Evolutionary conservation across 2,329 filamentous ascomycete species (phyloP).

Genomic region (Daldinia sp.): DNA sequence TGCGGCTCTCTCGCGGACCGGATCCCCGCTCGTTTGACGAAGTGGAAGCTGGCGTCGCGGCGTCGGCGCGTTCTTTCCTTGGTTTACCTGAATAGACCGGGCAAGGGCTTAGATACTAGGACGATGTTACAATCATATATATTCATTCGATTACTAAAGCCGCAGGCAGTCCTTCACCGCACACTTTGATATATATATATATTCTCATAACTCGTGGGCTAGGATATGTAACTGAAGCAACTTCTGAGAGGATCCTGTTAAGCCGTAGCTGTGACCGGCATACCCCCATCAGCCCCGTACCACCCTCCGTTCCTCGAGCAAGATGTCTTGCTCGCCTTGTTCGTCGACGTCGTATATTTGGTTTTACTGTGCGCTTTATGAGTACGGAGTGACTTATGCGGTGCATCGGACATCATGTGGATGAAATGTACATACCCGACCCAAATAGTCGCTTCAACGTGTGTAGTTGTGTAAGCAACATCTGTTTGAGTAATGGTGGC

Average conservation of each 20-base stretch:
- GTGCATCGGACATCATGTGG: not conserved
- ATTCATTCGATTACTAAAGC: too few relatives aligned
- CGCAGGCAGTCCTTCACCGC: too few relatives aligned
- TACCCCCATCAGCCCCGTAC: conserved; percentile 38
- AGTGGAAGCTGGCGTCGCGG: not conserved
- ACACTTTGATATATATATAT: too few relatives aligned
- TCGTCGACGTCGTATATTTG: conserved; percentile 47
- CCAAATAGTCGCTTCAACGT: conserved; percentile 48
- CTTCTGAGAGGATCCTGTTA: not conserved
- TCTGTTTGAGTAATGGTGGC: conserved; percentile 48
- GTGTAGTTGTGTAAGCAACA: conserved; percentile 48
- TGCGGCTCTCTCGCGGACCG: not conserved
- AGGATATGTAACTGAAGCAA: too few relatives aligned
- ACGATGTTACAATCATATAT: too few relatives aligned
- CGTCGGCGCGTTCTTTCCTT: not conserved
- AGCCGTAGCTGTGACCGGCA: conserved; percentile 15
- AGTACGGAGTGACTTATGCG: not conserved
- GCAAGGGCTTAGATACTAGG: too few relatives aligned
- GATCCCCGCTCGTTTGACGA: not conserved
- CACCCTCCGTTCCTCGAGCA: conserved; percentile 50
- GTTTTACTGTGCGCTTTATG: conserved; percentile 42
- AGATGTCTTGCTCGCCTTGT: conserved; percentile 48
- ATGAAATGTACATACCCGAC: conserved; percentile 45
- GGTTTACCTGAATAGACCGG: not conserved
- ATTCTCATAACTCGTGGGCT: too few relatives aligned